Percentiles rank a stretch among this genome's conserved stretches.
Conservation (phyloP, 371 early-diverging fungal species). For the Mucor irregularis region DNA sequence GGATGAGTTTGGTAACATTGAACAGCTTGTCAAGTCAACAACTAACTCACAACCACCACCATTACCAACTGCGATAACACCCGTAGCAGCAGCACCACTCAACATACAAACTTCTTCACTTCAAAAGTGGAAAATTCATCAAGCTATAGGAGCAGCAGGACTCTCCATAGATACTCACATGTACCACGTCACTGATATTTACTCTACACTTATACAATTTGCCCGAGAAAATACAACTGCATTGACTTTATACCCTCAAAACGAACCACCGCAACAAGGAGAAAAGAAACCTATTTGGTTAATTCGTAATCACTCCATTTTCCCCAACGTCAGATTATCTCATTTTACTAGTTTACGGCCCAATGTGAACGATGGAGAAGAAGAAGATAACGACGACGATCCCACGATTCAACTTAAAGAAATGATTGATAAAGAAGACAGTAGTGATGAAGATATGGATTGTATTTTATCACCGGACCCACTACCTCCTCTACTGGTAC, state of each 20-base stretch:
- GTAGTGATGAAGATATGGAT: slow-evolving; percentile 8
- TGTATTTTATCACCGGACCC: slow-evolving; percentile 1
- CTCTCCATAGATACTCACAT: slow-evolving; percentile 47
- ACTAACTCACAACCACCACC: not conserved
- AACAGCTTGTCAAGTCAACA: slow-evolving; percentile 18
- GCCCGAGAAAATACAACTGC: slow-evolving; percentile 37
- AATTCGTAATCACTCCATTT: slow-evolving; percentile 40
- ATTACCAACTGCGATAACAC: not conserved
- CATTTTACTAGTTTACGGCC: slow-evolving; percentile 47
- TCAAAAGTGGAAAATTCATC: slow-evolving; percentile 23
- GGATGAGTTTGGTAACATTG: slow-evolving; percentile 39
- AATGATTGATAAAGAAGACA: not conserved
- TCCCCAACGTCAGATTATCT: slow-evolving; percentile 35
- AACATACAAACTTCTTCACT: slow-evolving; percentile 26
- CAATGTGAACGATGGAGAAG: slow-evolving; percentile 8
- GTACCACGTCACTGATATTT: slow-evolving; percentile 42
- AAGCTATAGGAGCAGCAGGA: slow-evolving; percentile 12
- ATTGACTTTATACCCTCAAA: slow-evolving; percentile 16
- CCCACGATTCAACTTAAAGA: not conserved
- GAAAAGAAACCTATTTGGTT: slow-evolving; percentile 32
- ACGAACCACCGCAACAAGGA: not conserved
- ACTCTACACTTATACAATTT: slow-evolving; percentile 38
- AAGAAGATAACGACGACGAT: slow-evolving; percentile 10
- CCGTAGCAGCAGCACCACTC: not conserved
- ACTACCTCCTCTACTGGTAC: slow-evolving; percentile 7